phyloP scores from a whole-genome alignment of 2,329 filamentous ascomycete genomes.

The Penicillium sp. region DNA sequence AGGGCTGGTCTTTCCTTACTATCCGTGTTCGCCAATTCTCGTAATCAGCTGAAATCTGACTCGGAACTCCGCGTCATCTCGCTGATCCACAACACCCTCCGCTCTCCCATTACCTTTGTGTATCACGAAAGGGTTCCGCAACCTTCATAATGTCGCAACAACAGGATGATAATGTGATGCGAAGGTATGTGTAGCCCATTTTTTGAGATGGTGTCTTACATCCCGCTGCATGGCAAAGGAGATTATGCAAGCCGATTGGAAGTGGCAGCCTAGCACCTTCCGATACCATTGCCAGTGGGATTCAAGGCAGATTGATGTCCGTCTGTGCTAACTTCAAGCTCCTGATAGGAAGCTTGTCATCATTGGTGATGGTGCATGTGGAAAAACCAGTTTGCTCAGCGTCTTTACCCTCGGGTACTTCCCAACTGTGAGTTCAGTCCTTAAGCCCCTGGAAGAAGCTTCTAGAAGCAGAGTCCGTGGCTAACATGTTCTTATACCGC shows the following conservation, averaged over 20 bases:
- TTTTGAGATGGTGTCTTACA: constrained; percentile 3
- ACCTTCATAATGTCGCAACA: constrained; percentile 37
- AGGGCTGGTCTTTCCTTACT: constrained; percentile 11
- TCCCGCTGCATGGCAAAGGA: background rate
- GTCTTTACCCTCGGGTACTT: constrained; percentile 98
- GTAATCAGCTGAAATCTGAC: constrained; percentile 12
- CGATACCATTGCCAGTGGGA: constrained; percentile 4
- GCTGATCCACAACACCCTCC: constrained; percentile 11
- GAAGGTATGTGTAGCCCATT: constrained; percentile 53
- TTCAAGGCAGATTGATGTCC: background rate
- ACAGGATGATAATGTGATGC: constrained; percentile 42
- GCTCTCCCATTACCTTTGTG: constrained; percentile 7
- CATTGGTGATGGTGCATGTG: constrained; percentile 94
- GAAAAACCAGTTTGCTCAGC: constrained; percentile 94
- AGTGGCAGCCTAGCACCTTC: background rate
- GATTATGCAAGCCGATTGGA: constrained; percentile 3
- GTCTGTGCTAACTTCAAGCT: constrained; percentile 15
- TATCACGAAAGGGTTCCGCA: constrained; percentile 2
- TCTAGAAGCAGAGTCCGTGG: constrained; percentile 21
- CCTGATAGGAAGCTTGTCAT: constrained; percentile 82
- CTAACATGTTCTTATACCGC: constrained; percentile 13
- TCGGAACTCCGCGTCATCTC: constrained; percentile 8
- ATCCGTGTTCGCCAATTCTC: constrained; percentile 12
- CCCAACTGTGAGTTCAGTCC: constrained; percentile 70
- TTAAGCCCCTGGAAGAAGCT: background rate